A percentile compares a stretch with the other conserved stretches of the same genome.
Evolutionary conservation across 805 yeast species (phyloP).

Genomic region (Kregervanrija fluxuum): DNA sequence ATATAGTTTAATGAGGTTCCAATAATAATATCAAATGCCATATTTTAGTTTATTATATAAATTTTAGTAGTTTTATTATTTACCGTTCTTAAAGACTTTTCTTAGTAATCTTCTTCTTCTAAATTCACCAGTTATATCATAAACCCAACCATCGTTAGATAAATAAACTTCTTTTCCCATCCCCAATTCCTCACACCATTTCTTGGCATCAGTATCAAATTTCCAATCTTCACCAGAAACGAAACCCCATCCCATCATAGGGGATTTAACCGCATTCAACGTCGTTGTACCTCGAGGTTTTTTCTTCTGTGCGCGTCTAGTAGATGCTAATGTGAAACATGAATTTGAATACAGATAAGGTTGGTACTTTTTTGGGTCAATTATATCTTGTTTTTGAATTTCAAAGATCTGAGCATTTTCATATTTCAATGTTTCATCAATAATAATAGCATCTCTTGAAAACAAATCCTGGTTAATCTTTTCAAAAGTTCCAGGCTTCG

Average conservation of each 20-base stretch:
- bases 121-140: slow-evolving; percentile 40
- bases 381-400: slow-evolving; percentile 55
- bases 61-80: slow-evolving; percentile 20
- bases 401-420: slow-evolving; percentile 67
- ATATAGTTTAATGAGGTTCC: background rate
- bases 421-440: slow-evolving; percentile 59
- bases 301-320: slow-evolving; percentile 29
- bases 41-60: background rate
- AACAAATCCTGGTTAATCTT: no score
- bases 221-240: slow-evolving; percentile 56
- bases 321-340: slow-evolving; percentile 34
- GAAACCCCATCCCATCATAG: slow-evolving; percentile 61
- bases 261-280: slow-evolving; percentile 54
- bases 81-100: slow-evolving; percentile 41
- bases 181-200: slow-evolving; percentile 47
- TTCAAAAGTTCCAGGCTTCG: no score
- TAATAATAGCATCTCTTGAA: slow-evolving; percentile 26
- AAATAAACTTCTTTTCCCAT: slow-evolving; percentile 25
- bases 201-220: slow-evolving; percentile 44
- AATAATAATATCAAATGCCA: background rate
- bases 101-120: slow-evolving; percentile 53
- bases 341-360: slow-evolving; percentile 48
- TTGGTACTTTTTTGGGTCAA: slow-evolving; percentile 50
- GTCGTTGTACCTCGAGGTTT: slow-evolving; percentile 60
- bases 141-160: slow-evolving; percentile 41